These are phyloP conservation scores for Tetrapisispora pingtungensis DNA, from an alignment of 805 yeast species.

Conservation along the genomic window DNA sequence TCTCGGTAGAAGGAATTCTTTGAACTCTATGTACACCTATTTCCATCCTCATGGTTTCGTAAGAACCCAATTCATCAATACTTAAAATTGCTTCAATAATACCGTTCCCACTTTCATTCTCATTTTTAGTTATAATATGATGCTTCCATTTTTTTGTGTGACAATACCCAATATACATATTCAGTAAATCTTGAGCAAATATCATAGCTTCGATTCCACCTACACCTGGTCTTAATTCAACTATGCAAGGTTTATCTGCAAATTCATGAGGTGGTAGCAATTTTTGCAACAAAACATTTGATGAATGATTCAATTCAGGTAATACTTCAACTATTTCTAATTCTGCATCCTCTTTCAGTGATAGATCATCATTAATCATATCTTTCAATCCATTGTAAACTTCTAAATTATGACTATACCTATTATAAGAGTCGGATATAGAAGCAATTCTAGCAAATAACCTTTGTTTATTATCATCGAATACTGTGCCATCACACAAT, in stretches of 20 bases:
- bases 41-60: slow-evolving; percentile 63
- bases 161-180: slow-evolving; percentile 74
- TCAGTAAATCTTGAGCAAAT: slow-evolving; percentile 68
- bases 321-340: slow-evolving; percentile 41
- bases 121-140: slow-evolving; percentile 46
- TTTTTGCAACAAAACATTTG: slow-evolving; percentile 40
- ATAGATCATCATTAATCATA: slow-evolving; percentile 24
- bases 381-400: slow-evolving; percentile 28
- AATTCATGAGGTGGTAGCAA: slow-evolving; percentile 71
- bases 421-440: slow-evolving; percentile 34
- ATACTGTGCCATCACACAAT: slow-evolving; percentile 34
- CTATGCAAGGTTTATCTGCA: slow-evolving; percentile 62
- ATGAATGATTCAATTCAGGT: slow-evolving; percentile 37
- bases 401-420: slow-evolving; percentile 28
- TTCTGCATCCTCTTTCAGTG: slow-evolving; percentile 48
- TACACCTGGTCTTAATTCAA: slow-evolving; percentile 89
- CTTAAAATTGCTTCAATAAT: slow-evolving; percentile 65
- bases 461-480: slow-evolving; percentile 41
- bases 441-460: slow-evolving; percentile 37
- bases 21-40: slow-evolving; percentile 97
- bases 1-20: slow-evolving; percentile 85
- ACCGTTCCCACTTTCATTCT: slow-evolving; percentile 54
- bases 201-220: slow-evolving; percentile 93
- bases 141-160: slow-evolving; percentile 56
- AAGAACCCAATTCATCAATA: slow-evolving; percentile 69